A percentile compares a stretch with the other conserved stretches of the same genome.
Evolutionary conservation across 805 yeast genomes (phyloP).

Genomic region (Candida insectorum): DNA sequence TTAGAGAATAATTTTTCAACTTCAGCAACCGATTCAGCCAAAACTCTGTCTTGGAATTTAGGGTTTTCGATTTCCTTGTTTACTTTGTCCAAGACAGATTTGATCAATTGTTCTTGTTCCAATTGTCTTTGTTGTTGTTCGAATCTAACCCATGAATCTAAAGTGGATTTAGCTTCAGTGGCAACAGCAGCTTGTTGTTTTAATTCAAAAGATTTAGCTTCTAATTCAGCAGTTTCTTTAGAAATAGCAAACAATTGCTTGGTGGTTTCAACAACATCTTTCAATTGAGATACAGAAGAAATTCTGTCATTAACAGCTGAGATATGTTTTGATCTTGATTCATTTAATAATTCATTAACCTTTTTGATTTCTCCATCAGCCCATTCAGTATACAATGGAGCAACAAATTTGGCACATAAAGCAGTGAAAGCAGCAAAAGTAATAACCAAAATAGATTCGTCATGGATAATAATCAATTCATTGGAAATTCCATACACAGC

Average conservation of each 20-base stretch:
- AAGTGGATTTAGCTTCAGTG: constrained; percentile 86
- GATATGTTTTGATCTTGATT: constrained; percentile 87
- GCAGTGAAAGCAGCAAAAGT: constrained; percentile 77
- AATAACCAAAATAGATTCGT: constrained; percentile 81
- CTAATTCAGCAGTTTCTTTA: constrained; percentile 93
- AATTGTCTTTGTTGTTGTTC: constrained; percentile 94
- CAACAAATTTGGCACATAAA: constrained; percentile 79
- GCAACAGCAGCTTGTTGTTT: constrained; percentile 89
- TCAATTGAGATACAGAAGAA: constrained; percentile 78
- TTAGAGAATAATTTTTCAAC: constrained; percentile 78
- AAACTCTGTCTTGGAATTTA: constrained; percentile 89
- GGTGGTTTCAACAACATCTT: constrained; percentile 89
- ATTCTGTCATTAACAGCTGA: constrained; percentile 92
- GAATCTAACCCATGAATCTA: constrained; percentile 98
- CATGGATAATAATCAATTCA: constrained; percentile 89
- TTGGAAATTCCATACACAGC: constrained; percentile 91
- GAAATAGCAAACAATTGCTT: constrained; percentile 89
- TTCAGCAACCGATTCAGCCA: constrained; percentile 88
- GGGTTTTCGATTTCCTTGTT: constrained; percentile 79
- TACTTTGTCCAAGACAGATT: constrained; percentile 83
- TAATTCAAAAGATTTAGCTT: constrained; percentile 89
- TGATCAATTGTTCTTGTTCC: constrained; percentile 90
- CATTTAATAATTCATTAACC: constrained; percentile 77
- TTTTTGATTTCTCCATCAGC: constrained; percentile 83
- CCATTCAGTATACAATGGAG: constrained; percentile 93